Base-by-base conservation (phyloP, 495 filamentous ascomycete species). In the Apodospora peruviana region DNA sequence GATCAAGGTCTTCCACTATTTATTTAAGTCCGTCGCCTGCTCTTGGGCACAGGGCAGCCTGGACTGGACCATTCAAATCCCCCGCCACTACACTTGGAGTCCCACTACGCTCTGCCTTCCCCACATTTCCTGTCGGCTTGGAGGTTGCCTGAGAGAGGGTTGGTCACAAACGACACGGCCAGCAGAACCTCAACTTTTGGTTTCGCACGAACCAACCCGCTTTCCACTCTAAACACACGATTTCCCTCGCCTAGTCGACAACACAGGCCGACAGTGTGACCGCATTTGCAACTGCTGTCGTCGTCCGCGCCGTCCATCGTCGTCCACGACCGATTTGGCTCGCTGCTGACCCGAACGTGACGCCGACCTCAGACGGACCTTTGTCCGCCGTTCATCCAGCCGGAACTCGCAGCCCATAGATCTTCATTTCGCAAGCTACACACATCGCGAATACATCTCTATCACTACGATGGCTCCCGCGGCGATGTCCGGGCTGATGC, bases 401-500 rank as follows among this genome's bases (percentile, higher is more conserved):
- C n/a, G n/a, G n/a, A n/a, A n/a, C n/a, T n/a, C n/a, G n/a, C n/a
- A n/a, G n/a, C n/a, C n/a, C n/a, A n/a, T n/a, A n/a, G n/a, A n/a
- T n/a, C n/a, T n/a, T n/a, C n/a, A n/a, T n/a, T n/a, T n/a, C n/a
- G n/a, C n/a, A n/a, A n/a, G n/a, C n/a, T n/a, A n/a, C n/a, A n/a
- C n/a, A n/a, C n/a, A n/a, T n/a, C n/a, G n/a, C n/a, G n/a, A n/a
- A n/a, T n/a, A n/a, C n/a, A n/a, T n/a, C n/a, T n/a, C n/a, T n/a
- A n/a, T 22, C 22, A 18, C 11, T 43, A 60, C 40, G 16, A 66
- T 66, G 63, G 39, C 63, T 43, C 44, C 60, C 45, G 42, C 37
- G 21, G 54, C 52, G 17, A 43, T 56, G 38, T 37, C 48, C 10
- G 29, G 20, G 51, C 50, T 32, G 37, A 75, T 76, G 72, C 71